phyloP scores from a whole-genome alignment of 1,139 yeast genomes.

The Kodamaea plutei region DNA sequence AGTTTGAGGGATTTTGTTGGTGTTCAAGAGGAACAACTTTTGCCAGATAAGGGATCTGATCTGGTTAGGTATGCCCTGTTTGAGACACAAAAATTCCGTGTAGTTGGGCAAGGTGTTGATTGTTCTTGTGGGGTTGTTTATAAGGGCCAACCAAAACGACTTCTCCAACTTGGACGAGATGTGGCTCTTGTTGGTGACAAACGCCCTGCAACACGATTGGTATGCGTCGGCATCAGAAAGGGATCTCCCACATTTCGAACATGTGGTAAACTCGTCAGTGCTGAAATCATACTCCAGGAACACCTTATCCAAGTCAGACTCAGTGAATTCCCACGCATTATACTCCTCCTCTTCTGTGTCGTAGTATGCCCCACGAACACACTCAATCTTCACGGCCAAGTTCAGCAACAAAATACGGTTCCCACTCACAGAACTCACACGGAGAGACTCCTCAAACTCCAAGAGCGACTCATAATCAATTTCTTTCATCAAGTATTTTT shows the following conservation, averaged over 20 bases:
- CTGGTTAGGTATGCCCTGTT: conserved; percentile 40
- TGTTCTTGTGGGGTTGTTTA: conserved; percentile 44
- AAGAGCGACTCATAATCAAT: conserved; percentile 34
- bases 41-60: conserved; percentile 37
- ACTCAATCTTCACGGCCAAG: conserved; percentile 32
- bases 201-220: conserved; percentile 21
- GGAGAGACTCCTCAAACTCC: conserved; percentile 42
- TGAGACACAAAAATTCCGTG: conserved; percentile 38
- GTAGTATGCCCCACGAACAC: conserved; percentile 17
- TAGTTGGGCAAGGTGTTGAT: conserved; percentile 46
- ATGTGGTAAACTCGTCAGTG: conserved; percentile 36
- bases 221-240: conserved; percentile 13
- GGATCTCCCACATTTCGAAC: conserved; percentile 26
- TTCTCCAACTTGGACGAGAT: conserved; percentile 30
- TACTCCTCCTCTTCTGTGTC: conserved; percentile 9
- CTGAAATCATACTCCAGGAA: conserved; percentile 24
- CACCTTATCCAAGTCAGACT: conserved; percentile 13
- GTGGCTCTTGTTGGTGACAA: conserved; percentile 15
- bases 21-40: conserved; percentile 30
- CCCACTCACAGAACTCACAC: conserved; percentile 17
- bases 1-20: conserved; percentile 32
- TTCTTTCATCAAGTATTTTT: not conserved
- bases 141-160: conserved; percentile 44
- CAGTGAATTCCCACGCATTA: conserved; percentile 10
- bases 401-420: conserved; percentile 23